Base-by-base conservation (phyloP, 805 yeast species). In the Kazachstania viticola region DNA sequence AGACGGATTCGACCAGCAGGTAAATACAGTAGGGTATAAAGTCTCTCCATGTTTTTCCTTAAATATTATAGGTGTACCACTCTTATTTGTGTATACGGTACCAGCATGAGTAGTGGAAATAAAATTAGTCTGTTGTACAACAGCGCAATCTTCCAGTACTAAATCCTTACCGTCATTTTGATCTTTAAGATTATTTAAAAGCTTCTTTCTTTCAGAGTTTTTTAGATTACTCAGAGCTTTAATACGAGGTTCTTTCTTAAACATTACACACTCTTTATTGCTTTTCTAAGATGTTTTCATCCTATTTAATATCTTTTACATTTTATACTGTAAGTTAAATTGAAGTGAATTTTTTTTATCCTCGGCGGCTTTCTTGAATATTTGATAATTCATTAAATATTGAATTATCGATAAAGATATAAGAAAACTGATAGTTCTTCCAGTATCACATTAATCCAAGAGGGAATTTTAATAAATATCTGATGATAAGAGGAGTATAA, bases 161-260 rank as follows among this genome's bases (percentile, higher is more conserved):
- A n/a, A n/a, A n/a, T n/a, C n/a, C n/a, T n/a, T n/a, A n/a, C n/a
- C n/a, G 11, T 19, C 22, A 11, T 11, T 19, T 14, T 49, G 54
- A 11, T 48, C 42, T 33, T 64, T 64, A 4, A 60, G 53, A 19
- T 65, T 68, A 28, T 65, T 59, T 13, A 67, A 44, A 11, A 74
- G 47, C 19, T 53, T 42, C 42, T 54, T 69, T 25, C 91, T 62
- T 41, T 84, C 96, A 0, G 94, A 79, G 11, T 82, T 71, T 55
- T 84, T 85, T 37, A 91, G 64, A 44, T 83, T 82, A 14, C 94
- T 70, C 31, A 74, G 62, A 3, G 93, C 75, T 57, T 85, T 87
- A 35, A 78, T 62, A 48, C 69, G 62, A 3, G 58, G 58, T 15
- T 54, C 57, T 32, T 56, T 56, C 38, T 48, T 52, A 30, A 56